Base-by-base conservation (phyloP, 2,329 filamentous ascomycete genomes). In the Sporothrix phasma region DNA sequence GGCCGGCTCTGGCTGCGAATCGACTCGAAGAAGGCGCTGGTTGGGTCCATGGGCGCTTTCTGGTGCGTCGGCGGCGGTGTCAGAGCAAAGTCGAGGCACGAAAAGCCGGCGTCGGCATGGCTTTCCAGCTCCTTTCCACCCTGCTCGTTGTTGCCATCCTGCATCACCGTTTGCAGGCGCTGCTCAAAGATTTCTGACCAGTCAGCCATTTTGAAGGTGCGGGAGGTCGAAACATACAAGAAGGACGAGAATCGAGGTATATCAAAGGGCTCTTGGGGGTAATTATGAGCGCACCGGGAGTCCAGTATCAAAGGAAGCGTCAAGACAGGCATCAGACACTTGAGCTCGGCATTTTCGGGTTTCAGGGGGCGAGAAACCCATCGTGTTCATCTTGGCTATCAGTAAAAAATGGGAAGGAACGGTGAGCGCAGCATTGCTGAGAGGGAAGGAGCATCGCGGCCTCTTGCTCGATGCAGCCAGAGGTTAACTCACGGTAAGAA, bases 101-200 rank as follows among this genome's bases (percentile, higher is more conserved):
- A 15, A 5, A 37, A 15, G 1, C n/a, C n/a, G n/a, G 2, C 29
- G 15, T 8, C 4, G 2, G 11, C 26, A 24, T 24, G 22, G 2
- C 8, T 17, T 5, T 56, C 61, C 6, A 19, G 26, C 3, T 10
- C 51, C 10, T 29, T 43, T 10, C 11, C 51, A 43, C 43, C 19
- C 34, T 61, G 19, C 15, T 2, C 24, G 0, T 46, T 43, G 19
- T 19, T 43, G 19, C 24, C 46, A 31, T 62, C 61, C 1, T 56
- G 51, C 2, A 67, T 54, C 19, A 65, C 65, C 3, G 64, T 61
- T 45, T 59, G 53, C 3, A 69, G 64, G n/a, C 67, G 67, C 47
- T 65, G 62, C 39, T 67, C 65, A 26, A 69, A 69, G 1, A 65
- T 51, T 3, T 63, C 64, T 0, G 67, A 66, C 67, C 67, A 68